phyloP scores from a whole-genome alignment of 768 basidiomycete genomes.

The Mycena indigotica region DNA sequence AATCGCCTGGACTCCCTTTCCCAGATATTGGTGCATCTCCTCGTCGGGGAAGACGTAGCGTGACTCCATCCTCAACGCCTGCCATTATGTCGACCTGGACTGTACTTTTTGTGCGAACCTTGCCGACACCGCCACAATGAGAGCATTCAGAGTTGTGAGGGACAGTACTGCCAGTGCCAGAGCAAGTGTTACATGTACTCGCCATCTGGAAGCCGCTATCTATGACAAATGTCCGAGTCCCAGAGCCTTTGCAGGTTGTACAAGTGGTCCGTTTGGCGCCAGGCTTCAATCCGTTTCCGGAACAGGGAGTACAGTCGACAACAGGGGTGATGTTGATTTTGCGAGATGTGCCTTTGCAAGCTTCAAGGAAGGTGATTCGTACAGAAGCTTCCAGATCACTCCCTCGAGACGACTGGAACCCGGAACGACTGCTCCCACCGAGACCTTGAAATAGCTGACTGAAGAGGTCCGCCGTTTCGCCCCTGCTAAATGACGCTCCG shows the following conservation, averaged over 20 bases:
- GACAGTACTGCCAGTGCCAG: slow-evolving; percentile 78
- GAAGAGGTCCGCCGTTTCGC: slow-evolving; percentile 67
- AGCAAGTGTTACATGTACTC: slow-evolving; percentile 82
- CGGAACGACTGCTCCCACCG: slow-evolving; percentile 49
- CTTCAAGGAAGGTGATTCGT: slow-evolving; percentile 85
- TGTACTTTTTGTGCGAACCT: slow-evolving; percentile 76
- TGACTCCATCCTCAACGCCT: slow-evolving; percentile 97
- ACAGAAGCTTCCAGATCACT: slow-evolving; percentile 81
- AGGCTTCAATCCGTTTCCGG: slow-evolving; percentile 81
- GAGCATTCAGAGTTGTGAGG: slow-evolving; percentile 79
- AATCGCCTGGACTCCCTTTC: slow-evolving; percentile 79
- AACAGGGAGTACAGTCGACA: slow-evolving; percentile 80
- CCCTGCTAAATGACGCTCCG: slow-evolving; percentile 55
- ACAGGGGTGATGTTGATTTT: slow-evolving; percentile 80
- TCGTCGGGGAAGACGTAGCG: slow-evolving; percentile 73
- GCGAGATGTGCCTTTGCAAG: slow-evolving; percentile 85
- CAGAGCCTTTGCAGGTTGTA: slow-evolving; percentile 79
- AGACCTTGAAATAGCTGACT: slow-evolving; percentile 82
- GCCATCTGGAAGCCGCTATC: slow-evolving; percentile 97
- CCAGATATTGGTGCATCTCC: slow-evolving; percentile 86
- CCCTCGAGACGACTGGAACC: slow-evolving; percentile 57
- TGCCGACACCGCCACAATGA: slow-evolving; percentile 83
- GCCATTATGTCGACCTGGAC: slow-evolving; percentile 79
- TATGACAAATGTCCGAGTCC: slow-evolving; percentile 86
- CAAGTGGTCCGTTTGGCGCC: slow-evolving; percentile 85